Conservation (phyloP, 192 early-diverging fungal species). For the Gryganskiella cystojenkinii region DNA sequence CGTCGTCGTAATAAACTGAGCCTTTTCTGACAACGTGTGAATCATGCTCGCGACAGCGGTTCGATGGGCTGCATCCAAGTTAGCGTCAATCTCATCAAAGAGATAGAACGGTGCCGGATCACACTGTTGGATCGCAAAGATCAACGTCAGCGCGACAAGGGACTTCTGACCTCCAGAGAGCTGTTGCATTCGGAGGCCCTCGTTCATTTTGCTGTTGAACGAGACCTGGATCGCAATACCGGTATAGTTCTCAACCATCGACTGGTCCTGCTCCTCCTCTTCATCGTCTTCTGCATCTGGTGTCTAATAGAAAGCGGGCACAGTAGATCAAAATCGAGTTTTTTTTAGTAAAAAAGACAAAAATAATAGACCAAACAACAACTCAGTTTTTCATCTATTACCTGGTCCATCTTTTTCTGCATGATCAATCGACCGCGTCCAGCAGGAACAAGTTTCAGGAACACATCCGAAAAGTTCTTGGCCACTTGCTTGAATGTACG, state of each 20-base stretch:
- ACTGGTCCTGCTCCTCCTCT: conserved; percentile 48
- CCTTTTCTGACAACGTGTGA: conserved; percentile 82
- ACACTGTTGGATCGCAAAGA: conserved; percentile 98
- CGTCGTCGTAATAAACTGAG: conserved; percentile 98
- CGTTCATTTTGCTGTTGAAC: conserved; percentile 90
- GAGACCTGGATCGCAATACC: conserved; percentile 94
- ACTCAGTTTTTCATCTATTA: conserved; percentile 5
- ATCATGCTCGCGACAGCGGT: conserved; percentile 96
- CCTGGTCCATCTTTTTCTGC: conserved; percentile 71
- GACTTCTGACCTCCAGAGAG: conserved; percentile 98
- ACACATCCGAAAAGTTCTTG: conserved; percentile 87
- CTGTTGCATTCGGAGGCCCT: conserved; percentile 93
- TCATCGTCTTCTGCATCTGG: conserved; percentile 53
- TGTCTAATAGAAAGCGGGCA: not conserved
- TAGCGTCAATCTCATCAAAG: conserved; percentile 99
- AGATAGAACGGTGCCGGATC: conserved; percentile 99
- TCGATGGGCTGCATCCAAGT: conserved; percentile 94
- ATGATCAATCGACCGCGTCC: conserved; percentile 90
- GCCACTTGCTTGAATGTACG: conserved; percentile 95
- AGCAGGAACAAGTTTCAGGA: conserved; percentile 89
- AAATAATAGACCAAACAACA: conserved; percentile 14
- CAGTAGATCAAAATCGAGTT: not conserved
- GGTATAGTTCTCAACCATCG: conserved; percentile 84
- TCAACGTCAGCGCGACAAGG: conserved; percentile 94
- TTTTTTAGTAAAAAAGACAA: conserved; percentile 15